Percentiles rank a stretch among this genome's conserved stretches.
phyloP scores from a whole-genome alignment of 73 alveolate genomes.

The Tetrahymena elliotti region DNA sequence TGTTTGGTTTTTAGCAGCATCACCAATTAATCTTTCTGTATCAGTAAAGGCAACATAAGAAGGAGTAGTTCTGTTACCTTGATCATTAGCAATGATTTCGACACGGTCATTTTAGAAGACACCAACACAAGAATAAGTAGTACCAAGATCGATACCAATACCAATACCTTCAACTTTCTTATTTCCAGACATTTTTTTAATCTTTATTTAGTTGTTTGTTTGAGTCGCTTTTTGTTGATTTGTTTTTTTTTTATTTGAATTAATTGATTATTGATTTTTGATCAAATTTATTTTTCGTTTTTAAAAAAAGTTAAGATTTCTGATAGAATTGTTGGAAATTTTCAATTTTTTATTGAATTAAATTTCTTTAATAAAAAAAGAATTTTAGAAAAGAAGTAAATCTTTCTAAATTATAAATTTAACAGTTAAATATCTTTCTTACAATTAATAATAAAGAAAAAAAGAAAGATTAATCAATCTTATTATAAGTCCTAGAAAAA shows the following conservation, averaged over 20 bases:
- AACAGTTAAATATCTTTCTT: no score
- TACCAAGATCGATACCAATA: slow-evolving; percentile 86
- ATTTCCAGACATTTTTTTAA: background rate
- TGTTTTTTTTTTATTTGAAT: background rate
- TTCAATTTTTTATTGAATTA: background rate
- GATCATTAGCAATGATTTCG: slow-evolving; percentile 82
- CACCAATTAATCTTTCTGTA: slow-evolving; percentile 80
- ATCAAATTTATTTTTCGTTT: background rate
- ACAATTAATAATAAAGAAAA: background rate
- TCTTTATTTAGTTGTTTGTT: background rate
- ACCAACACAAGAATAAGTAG: slow-evolving; percentile 88
- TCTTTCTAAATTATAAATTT: background rate
- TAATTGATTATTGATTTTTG: background rate
- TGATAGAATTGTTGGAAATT: background rate
- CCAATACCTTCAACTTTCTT: background rate
- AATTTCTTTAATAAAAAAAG: background rate
- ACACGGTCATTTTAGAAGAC: slow-evolving; percentile 72
- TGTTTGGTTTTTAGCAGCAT: slow-evolving; percentile 58
- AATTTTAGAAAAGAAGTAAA: background rate
- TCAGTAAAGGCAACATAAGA: slow-evolving; percentile 89
- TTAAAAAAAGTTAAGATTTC: background rate
- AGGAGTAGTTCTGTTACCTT: slow-evolving; percentile 92
- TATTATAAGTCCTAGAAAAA: background rate
- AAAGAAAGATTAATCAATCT: background rate
- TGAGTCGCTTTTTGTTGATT: background rate